Evolutionary conservation across 1,139 yeast genomes (phyloP).

Genomic region (Debaryomycetaceae sp.): DNA sequence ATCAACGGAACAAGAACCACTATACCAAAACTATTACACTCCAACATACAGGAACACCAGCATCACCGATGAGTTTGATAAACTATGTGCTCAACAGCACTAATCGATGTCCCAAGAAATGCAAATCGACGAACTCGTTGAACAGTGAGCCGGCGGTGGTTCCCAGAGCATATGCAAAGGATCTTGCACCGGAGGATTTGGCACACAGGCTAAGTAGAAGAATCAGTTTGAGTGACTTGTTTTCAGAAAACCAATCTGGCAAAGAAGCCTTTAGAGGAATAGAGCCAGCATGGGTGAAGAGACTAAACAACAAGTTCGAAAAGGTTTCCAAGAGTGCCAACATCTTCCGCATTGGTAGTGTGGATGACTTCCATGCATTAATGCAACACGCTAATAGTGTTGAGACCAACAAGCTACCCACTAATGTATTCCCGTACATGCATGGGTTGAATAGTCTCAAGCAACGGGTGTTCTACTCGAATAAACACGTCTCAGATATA

Average conservation of each 20-base stretch:
- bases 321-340: constrained; percentile 2
- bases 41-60: no score
- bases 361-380: constrained; percentile 16
- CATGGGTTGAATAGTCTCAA: constrained; percentile 29
- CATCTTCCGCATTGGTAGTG: constrained; percentile 10
- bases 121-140: constrained; percentile 8
- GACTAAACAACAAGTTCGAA: constrained; percentile 4
- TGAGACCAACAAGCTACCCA: constrained; percentile 14
- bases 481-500: constrained; percentile 2
- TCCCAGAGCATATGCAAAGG: constrained; percentile 3
- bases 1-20: no score
- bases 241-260: background rate
- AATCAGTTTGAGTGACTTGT: background rate
- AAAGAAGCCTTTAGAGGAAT: background rate
- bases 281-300: constrained; percentile 4
- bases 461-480: constrained; percentile 23
- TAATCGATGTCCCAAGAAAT: constrained; percentile 6
- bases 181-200: background rate
- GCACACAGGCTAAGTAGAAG: background rate
- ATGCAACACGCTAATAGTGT: constrained; percentile 25
- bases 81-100: constrained; percentile 4
- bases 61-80: constrained; percentile 2
- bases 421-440: constrained; percentile 32
- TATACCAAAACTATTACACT: no score
- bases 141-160: constrained; percentile 6